Evolutionary conservation across 208 protist species (phyloP).

Genomic region (Leishmania mexicana): DNA sequence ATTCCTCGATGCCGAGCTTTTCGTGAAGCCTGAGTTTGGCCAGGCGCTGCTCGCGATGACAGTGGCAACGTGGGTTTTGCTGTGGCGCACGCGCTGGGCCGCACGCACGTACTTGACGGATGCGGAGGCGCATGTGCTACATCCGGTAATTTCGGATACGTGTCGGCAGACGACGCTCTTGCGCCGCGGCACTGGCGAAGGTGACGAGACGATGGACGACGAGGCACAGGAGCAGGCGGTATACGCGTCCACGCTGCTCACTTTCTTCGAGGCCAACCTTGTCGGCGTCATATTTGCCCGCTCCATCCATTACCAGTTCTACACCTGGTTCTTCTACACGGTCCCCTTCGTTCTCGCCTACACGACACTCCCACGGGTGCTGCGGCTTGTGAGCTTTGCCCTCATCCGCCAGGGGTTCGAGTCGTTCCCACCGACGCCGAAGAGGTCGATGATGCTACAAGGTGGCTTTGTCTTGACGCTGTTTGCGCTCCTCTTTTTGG

Average conservation of each 20-base stretch:
- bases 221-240: conserved; percentile 25
- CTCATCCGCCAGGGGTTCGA: conserved; percentile 69
- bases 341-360: conserved; percentile 72
- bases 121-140: conserved; percentile 10
- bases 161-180: not conserved
- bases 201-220: conserved; percentile 7
- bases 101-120: conserved; percentile 34
- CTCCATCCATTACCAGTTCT: conserved; percentile 95
- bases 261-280: conserved; percentile 90
- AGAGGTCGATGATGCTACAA: conserved; percentile 49
- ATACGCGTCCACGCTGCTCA: conserved; percentile 47
- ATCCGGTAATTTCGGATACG: conserved; percentile 18
- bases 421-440: conserved; percentile 57
- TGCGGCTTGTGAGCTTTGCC: conserved; percentile 37
- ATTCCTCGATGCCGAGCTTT: conserved; percentile 62
- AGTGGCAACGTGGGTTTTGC: conserved; percentile 52
- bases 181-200: not conserved
- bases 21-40: conserved; percentile 45
- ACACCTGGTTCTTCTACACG: conserved; percentile 91
- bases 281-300: conserved; percentile 89
- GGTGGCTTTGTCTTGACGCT: conserved; percentile 43
- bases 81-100: conserved; percentile 61
- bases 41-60: conserved; percentile 48
- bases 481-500: conserved; percentile 48
- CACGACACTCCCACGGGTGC: conserved; percentile 39